Evolutionary conservation across 108 stramenopile species (phyloP).

Genomic region (Nitzschia sp.): DNA sequence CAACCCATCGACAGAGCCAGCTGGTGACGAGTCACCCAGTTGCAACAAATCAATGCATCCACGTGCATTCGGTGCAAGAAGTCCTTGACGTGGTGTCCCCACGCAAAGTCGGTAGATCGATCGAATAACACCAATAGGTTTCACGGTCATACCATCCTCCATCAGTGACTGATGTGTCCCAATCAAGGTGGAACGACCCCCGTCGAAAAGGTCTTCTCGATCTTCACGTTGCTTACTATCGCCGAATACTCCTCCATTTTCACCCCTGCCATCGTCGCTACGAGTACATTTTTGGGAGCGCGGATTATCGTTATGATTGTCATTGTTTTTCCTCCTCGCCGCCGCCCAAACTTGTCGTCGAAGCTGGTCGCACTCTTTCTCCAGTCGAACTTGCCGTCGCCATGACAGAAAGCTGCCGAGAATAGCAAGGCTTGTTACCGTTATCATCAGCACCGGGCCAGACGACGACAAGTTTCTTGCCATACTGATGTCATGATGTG

Average conservation of each 20-base stretch:
- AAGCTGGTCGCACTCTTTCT: constrained; percentile 8
- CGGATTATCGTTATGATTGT: too few species aligned
- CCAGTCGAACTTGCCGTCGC: background rate
- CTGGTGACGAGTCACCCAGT: constrained; percentile 41
- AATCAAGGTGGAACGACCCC: background rate
- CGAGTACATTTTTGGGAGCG: too few species aligned
- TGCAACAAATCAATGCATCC: constrained; percentile 62
- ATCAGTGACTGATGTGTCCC: background rate
- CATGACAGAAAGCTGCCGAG: background rate
- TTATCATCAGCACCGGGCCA: too few species aligned
- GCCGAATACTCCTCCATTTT: too few species aligned
- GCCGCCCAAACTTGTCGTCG: too few species aligned
- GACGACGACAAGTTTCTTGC: too few species aligned
- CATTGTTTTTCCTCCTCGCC: background rate
- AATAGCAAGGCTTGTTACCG: constrained; percentile 6
- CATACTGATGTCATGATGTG: too few species aligned
- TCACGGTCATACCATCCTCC: constrained; percentile 22
- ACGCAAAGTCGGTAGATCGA: constrained; percentile 86
- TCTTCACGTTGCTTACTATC: too few species aligned
- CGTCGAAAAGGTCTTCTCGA: background rate
- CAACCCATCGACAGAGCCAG: constrained; percentile 53
- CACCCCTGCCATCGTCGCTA: too few species aligned
- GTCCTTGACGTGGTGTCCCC: constrained; percentile 90
- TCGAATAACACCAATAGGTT: constrained; percentile 69
- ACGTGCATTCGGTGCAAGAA: constrained; percentile 76